Base-by-base conservation (phyloP, 1,139 yeast genomes). In the Kurtzmaniella quercitrusa region DNA sequence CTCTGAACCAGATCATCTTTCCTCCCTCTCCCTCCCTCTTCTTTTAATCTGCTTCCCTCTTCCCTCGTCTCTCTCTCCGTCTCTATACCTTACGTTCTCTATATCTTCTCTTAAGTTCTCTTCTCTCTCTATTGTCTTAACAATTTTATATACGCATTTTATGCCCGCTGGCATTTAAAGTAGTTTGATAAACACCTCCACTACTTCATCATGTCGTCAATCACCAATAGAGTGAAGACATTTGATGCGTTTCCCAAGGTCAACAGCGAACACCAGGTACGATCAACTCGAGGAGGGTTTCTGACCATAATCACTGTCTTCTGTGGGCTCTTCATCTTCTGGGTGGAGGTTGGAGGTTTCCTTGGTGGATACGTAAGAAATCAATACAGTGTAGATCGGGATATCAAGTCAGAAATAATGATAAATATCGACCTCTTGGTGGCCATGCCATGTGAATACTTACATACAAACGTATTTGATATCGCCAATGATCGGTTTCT, bases 211-310 rank as follows among this genome's bases (percentile, higher is more conserved):
- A 72, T 72, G 76, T 75, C 70, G 37, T 42, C 66, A 7, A 62
- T 72, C 47, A 52, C 73, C 19, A 62, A 52, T 37, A 61, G 51
- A 48, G 79, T 85, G 42, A 71, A 78, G 54, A 75, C 90, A 8
- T 88, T 89, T 62, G 96, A 89, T 70, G 96, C 96, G 31, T 89
- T 89, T 56, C 91, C 98, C 17, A 91, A 91, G 63, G 88, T 89
- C 23, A 84, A 85, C 43, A 77, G 89, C 7, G 77, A 85, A 48
- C 91, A 88, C 55, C 77, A 85, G 37, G 84, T 85, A 41, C 68
- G 88, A 50, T 85, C 95, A 1, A 69, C 78, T 34, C 72, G 93
- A 49, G 96, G 96, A 25, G 93, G 95, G 2, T 59, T 79, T 19
- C 78, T 91, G n/a, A 83, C 96, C 0, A 53, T 89, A 2, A 42